A percentile compares a stretch with the other conserved stretches of the same genome.
Evolutionary conservation across 129 eudicot genomes (phyloP).

Genomic region (Arctium minus): DNA sequence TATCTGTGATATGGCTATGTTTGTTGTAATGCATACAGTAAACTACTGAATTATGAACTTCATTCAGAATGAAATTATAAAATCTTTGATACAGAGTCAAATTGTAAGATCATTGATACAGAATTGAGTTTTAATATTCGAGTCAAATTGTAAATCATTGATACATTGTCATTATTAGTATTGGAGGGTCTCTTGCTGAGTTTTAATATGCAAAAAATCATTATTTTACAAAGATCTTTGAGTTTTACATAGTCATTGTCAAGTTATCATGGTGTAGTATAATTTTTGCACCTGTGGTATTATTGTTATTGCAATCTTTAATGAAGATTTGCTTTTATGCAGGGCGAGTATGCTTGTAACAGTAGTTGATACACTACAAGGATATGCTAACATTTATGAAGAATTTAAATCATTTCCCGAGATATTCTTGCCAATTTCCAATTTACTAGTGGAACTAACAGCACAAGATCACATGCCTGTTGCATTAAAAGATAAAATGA

Average conservation of each 20-base stretch:
- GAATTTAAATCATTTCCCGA: slow-evolving; percentile 80
- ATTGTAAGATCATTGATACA: no score
- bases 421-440: slow-evolving; percentile 62
- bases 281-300: not conserved
- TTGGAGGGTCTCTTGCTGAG: no score
- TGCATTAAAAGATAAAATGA: slow-evolving; percentile 46
- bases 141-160: no score
- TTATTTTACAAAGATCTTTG: no score
- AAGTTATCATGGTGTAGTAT: not conserved
- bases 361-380: slow-evolving; percentile 60
- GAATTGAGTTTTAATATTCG: no score
- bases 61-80: no score
- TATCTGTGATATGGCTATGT: no score
- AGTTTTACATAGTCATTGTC: not conserved
- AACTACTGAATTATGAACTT: no score
- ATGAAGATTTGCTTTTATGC: slow-evolving; percentile 22
- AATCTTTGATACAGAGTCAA: no score
- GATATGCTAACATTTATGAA: slow-evolving; percentile 54
- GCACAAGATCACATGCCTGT: slow-evolving; percentile 46
- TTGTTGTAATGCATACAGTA: no score
- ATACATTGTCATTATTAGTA: no score
- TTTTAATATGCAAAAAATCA: no score
- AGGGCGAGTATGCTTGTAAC: slow-evolving; percentile 83
- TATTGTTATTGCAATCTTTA: not conserved
- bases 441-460: slow-evolving; percentile 43